These are phyloP conservation scores for Monosporozyma siamensis DNA, from an alignment of 805 yeast species.

Conservation along the genomic window DNA sequence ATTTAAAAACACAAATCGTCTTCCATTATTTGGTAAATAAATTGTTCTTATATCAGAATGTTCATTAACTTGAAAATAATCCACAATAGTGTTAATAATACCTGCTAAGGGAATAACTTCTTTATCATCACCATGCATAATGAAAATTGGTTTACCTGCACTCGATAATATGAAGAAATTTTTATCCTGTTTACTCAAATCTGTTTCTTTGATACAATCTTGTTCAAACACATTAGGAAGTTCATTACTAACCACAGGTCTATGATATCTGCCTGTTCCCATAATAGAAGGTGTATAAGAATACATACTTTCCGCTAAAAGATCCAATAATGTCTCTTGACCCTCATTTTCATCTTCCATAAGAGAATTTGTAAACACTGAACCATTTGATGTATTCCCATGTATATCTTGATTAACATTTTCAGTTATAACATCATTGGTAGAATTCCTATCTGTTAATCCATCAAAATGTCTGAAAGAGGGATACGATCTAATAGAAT, in stretches of 20 bases:
- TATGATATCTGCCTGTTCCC: slow-evolving; percentile 1
- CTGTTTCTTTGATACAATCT: too few species aligned
- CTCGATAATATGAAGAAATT: slow-evolving; percentile 71
- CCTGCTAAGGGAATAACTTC: slow-evolving; percentile 62
- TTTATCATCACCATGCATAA: slow-evolving; percentile 65
- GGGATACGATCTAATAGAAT: slow-evolving; percentile 5
- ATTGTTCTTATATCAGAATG: slow-evolving; percentile 39
- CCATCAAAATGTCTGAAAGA: slow-evolving; percentile 1
- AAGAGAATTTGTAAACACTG: not conserved
- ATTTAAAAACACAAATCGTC: slow-evolving; percentile 45
- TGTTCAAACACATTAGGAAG: slow-evolving; percentile 24
- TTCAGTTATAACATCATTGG: not conserved
- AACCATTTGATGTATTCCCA: not conserved
- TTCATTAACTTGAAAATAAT: slow-evolving; percentile 46
- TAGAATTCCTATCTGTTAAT: not conserved
- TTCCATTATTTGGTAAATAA: slow-evolving; percentile 6
- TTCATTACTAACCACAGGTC: slow-evolving; percentile 24
- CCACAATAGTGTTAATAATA: slow-evolving; percentile 66
- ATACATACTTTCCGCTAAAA: slow-evolving; percentile 16
- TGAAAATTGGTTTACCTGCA: slow-evolving; percentile 85
- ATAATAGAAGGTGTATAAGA: slow-evolving; percentile 13
- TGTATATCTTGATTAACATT: not conserved
- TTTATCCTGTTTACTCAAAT: slow-evolving; percentile 35
- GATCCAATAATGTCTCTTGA: slow-evolving; percentile 3
- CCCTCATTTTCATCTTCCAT: not conserved